A percentile compares a stretch with the other conserved stretches of the same genome.
Evolutionary conservation across 2,329 filamentous ascomycete genomes (phyloP).

Genomic region (Hirsutella minnesotensis): DNA sequence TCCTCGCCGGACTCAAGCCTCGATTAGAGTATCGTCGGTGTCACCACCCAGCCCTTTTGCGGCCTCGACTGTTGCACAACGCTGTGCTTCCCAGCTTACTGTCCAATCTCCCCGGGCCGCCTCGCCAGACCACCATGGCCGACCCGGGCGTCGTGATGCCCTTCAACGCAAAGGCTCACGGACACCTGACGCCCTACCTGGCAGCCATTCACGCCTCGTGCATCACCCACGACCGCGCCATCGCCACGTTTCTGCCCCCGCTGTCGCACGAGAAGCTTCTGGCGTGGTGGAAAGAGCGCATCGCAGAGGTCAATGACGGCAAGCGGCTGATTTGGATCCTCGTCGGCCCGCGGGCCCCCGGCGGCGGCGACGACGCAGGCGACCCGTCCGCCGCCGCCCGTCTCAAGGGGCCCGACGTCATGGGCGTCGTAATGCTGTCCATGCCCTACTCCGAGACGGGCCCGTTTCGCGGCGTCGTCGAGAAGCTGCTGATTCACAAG

Average conservation of each 20-base stretch:
- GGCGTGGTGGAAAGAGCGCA: slow-evolving; percentile 42
- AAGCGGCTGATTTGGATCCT: slow-evolving; percentile 41
- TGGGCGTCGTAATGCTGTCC: slow-evolving; percentile 44
- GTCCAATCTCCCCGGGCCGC: too few species aligned
- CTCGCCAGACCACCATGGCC: slow-evolving; percentile 12
- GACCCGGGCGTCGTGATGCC: slow-evolving; percentile 23
- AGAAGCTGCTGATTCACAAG: slow-evolving; percentile 46
- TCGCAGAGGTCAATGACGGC: slow-evolving; percentile 32
- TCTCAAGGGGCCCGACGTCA: slow-evolving; percentile 27
- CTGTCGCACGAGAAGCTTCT: slow-evolving; percentile 43
- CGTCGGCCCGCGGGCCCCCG: slow-evolving; percentile 24
- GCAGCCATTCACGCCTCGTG: slow-evolving; percentile 46
- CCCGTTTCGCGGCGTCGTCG: slow-evolving; percentile 39
- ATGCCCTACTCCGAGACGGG: slow-evolving; percentile 43
- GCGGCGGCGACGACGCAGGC: slow-evolving; percentile 14
- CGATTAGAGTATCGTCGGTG: too few species aligned
- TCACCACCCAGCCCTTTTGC: too few species aligned
- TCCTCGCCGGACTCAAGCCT: too few species aligned
- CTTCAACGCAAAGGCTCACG: slow-evolving; percentile 33
- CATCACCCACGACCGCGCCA: slow-evolving; percentile 43
- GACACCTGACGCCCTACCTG: slow-evolving; percentile 42
- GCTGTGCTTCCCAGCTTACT: too few species aligned
- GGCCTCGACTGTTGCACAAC: too few species aligned
- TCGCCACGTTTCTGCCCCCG: slow-evolving; percentile 48
- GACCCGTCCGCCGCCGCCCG: too few species aligned